A percentile compares a stretch with the other conserved stretches of the same genome.
Evolutionary conservation across 306 rosid genomes (phyloP).

Genomic region (Geum urbanum): DNA sequence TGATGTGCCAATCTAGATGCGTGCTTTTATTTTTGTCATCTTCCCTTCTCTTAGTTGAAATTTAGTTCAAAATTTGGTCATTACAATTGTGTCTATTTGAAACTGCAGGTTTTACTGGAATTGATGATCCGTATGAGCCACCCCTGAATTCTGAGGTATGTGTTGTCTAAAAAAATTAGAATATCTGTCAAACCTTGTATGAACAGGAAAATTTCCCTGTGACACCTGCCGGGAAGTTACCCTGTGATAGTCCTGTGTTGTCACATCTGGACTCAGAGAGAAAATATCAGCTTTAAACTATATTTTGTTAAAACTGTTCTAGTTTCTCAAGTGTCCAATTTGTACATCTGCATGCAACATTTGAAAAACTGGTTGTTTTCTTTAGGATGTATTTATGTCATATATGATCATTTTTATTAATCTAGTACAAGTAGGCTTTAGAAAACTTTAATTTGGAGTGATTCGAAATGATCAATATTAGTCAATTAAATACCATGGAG

Average conservation of each 20-base stretch:
- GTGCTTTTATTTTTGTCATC: not conserved
- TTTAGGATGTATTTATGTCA: not conserved
- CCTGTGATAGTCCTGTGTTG: conserved; percentile 1
- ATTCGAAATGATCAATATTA: not conserved
- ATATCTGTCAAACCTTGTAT: not conserved
- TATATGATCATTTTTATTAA: no score
- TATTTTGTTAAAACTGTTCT: not conserved
- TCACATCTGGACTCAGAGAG: not conserved
- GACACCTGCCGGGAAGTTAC: not conserved
- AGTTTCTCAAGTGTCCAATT: not conserved
- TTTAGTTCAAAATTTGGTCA: not conserved
- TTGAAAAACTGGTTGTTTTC: not conserved
- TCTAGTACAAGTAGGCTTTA: not conserved
- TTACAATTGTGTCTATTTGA: not conserved
- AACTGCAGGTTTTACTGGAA: conserved; percentile 71
- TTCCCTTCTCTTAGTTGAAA: not conserved
- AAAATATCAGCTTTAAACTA: not conserved
- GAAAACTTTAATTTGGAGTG: not conserved
- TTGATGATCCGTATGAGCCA: conserved; percentile 73
- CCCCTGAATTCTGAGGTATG: conserved; percentile 61
- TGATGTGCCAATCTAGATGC: not conserved
- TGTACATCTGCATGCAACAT: not conserved
- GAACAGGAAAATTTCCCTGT: not conserved
- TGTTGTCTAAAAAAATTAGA: conserved; percentile 15
- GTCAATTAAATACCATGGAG: not conserved